Evolutionary conservation across 2,329 filamentous ascomycete species (phyloP).

Genomic region (Sporothrix humicola): DNA sequence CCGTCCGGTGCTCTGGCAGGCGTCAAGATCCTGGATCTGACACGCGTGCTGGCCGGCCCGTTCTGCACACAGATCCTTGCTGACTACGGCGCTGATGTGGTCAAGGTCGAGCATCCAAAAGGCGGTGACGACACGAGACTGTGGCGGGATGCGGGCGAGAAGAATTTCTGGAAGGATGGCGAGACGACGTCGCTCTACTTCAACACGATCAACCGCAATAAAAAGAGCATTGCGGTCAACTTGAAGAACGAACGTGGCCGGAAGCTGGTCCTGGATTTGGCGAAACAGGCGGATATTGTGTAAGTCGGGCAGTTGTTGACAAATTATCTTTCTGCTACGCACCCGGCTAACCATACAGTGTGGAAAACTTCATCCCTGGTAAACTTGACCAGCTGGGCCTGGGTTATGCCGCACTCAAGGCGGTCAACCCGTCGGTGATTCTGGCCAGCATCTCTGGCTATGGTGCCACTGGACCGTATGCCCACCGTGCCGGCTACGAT

Average conservation of each 20-base stretch:
- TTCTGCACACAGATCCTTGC: constrained; percentile 53
- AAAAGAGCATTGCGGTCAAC: constrained; percentile 29
- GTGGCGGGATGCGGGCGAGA: constrained; percentile 12
- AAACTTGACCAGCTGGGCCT: constrained; percentile 34
- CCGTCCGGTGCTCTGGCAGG: neutral
- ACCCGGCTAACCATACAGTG: neutral
- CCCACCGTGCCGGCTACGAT: constrained; percentile 32
- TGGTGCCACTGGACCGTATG: constrained; percentile 27
- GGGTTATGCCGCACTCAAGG: constrained; percentile 28
- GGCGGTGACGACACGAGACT: constrained; percentile 40
- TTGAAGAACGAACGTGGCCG: constrained; percentile 30
- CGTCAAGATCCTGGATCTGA: constrained; percentile 31
- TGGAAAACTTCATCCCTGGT: constrained; percentile 34
- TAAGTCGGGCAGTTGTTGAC: neutral
- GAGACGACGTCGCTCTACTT: constrained; percentile 39
- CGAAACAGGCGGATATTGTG: constrained; percentile 31
- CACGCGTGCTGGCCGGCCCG: constrained; percentile 40
- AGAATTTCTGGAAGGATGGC: constrained; percentile 14
- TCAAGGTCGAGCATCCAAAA: constrained; percentile 51
- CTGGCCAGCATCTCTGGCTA: constrained; percentile 33
- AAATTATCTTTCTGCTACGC: neutral
- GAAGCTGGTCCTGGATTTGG: constrained; percentile 20
- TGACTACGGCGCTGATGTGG: constrained; percentile 52
- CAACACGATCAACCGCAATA: constrained; percentile 33
- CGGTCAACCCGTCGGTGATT: constrained; percentile 29